Percentiles rank a stretch among this genome's conserved stretches.
phyloP scores from a whole-genome alignment of 179 eudicot genomes.

The Heliamphora pulchella region DNA sequence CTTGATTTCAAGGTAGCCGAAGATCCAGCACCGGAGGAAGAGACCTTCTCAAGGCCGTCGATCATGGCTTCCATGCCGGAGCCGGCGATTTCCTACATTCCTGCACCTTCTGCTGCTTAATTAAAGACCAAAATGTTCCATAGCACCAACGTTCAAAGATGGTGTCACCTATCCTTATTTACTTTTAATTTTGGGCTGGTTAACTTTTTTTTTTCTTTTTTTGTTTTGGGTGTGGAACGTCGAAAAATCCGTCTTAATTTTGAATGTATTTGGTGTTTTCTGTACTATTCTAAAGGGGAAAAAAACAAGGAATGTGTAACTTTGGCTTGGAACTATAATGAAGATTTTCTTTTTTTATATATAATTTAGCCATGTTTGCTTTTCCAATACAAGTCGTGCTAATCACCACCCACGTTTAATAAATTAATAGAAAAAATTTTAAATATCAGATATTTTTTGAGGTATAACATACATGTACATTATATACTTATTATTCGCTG shows the following conservation, averaged over 20 bases:
- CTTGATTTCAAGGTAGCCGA: conserved; percentile 28
- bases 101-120: conserved; percentile 22
- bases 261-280: not conserved
- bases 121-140: not conserved
- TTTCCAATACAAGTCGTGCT: too few species aligned
- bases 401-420: too few species aligned
- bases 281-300: not conserved
- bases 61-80: conserved; percentile 26
- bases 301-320: not conserved
- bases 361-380: too few species aligned
- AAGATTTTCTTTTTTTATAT: not conserved
- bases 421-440: too few species aligned
- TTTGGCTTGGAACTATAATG: not conserved
- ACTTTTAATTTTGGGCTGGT: not conserved
- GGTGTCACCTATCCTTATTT: not conserved
- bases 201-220: not conserved
- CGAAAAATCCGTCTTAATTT: not conserved
- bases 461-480: too few species aligned
- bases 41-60: conserved; percentile 15
- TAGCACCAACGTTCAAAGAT: not conserved
- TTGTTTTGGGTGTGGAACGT: not conserved
- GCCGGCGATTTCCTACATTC: conserved; percentile 13
- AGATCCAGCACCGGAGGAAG: conserved; percentile 9
- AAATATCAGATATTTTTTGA: too few species aligned
- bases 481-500: too few species aligned